A percentile compares a stretch with the other conserved stretches of the same genome.
These are phyloP conservation scores for Durusdinium trenchii DNA, from an alignment of 73 alveolate species.

Conservation along the genomic window DNA sequence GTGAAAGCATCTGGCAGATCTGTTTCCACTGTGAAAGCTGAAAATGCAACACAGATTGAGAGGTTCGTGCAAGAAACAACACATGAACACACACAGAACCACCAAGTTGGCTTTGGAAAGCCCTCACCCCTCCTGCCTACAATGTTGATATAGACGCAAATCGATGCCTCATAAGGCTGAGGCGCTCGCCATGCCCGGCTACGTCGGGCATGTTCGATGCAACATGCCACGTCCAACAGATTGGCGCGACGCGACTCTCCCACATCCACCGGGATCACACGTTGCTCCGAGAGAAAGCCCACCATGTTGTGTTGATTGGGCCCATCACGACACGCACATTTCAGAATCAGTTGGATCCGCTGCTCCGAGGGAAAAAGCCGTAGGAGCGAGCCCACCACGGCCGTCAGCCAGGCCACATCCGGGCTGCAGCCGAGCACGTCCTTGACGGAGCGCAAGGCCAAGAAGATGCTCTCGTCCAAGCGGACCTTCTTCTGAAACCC, in stretches of 20 bases:
- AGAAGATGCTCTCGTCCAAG: constrained; percentile 43
- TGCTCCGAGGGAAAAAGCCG: constrained; percentile 55
- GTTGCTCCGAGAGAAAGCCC: constrained; percentile 85
- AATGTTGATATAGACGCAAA: constrained; percentile 5
- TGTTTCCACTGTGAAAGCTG: background rate
- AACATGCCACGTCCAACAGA: constrained; percentile 61
- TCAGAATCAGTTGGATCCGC: constrained; percentile 49
- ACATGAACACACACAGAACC: background rate
- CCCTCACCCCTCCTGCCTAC: background rate
- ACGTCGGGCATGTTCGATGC: constrained; percentile 11
- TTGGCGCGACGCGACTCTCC: constrained; percentile 40
- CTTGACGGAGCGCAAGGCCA: background rate
- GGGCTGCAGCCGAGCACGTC: constrained; percentile 68
- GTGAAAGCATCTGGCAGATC: background rate
- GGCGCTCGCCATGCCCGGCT: constrained; percentile 76
- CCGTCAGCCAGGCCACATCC: constrained; percentile 79
- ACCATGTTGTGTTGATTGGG: constrained; percentile 46
- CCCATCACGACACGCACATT: constrained; percentile 69
- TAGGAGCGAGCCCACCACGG: constrained; percentile 39
- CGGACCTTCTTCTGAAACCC: constrained; percentile 65
- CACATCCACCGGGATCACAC: constrained; percentile 31
- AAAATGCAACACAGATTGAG: background rate
- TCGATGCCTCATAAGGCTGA: constrained; percentile 43
- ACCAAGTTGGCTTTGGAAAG: no score
- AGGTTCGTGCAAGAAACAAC: background rate